Percentiles rank a stretch among this genome's conserved stretches.
phyloP scores from a whole-genome alignment of 306 rosid species.

The Castanea mollissima region DNA sequence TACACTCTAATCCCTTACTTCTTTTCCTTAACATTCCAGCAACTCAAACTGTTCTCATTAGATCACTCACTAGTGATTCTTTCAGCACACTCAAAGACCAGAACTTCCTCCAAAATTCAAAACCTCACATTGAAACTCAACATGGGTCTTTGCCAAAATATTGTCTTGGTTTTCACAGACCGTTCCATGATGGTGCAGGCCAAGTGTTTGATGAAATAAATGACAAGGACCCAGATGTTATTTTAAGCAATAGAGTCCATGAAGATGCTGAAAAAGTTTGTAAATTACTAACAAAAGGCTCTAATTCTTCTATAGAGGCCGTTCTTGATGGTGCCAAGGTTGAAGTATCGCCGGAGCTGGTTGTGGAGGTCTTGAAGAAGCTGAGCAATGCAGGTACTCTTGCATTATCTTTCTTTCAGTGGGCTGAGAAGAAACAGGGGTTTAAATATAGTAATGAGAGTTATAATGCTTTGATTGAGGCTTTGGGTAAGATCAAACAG shows the following conservation, averaged over 20 bases:
- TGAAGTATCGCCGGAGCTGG: constrained; percentile 47
- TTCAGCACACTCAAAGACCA: constrained; percentile 2
- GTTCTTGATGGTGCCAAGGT: constrained; percentile 34
- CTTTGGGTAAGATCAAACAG: constrained; percentile 80
- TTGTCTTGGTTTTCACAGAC: constrained; percentile 13
- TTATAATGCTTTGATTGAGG: constrained; percentile 68
- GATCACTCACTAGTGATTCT: constrained; percentile 9
- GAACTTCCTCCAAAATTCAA: not conserved
- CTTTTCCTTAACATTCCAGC: constrained; percentile 18
- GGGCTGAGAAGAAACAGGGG: constrained; percentile 72
- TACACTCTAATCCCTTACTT: constrained; percentile 3
- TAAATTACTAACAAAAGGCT: constrained; percentile 37
- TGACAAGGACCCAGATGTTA: constrained; percentile 20
- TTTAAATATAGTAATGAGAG: constrained; percentile 49
- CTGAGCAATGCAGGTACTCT: constrained; percentile 73
- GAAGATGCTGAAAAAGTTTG: constrained; percentile 44
- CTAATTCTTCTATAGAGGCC: constrained; percentile 29
- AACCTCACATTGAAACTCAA: constrained; percentile 8
- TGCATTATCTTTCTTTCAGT: constrained; percentile 74
- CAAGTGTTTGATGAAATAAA: constrained; percentile 6
- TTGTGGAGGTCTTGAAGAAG: constrained; percentile 58
- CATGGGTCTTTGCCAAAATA: constrained; percentile 2
- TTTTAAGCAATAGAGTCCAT: not conserved
- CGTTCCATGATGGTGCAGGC: not conserved
- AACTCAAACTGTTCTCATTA: constrained; percentile 2